Evolutionary conservation across 345 rosid genomes (phyloP).

Genomic region (Populus nigra): DNA sequence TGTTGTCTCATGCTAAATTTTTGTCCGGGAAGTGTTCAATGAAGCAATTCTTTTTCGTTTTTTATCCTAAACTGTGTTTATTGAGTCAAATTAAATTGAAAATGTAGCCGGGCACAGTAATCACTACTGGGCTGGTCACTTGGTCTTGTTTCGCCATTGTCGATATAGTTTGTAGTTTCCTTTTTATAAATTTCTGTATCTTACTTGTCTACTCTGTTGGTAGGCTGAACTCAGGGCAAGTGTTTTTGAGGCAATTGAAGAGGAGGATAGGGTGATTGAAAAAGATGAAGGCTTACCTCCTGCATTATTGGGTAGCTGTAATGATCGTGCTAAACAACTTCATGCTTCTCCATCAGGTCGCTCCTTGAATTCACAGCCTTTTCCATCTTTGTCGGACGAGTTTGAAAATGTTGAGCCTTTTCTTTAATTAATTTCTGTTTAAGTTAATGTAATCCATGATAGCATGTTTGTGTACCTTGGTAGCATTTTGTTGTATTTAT

Average conservation of each 20-base stretch:
- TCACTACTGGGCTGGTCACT: neutral
- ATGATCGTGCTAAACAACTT: slow-evolving; percentile 82
- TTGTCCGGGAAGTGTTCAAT: neutral
- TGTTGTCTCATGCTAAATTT: neutral
- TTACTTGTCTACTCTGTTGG: neutral
- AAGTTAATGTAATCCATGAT: neutral
- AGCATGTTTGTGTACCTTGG: neutral
- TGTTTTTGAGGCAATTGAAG: slow-evolving; percentile 97
- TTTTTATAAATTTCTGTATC: neutral
- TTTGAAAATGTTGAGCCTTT: neutral
- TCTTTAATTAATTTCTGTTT: neutral
- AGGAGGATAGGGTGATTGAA: slow-evolving; percentile 80
- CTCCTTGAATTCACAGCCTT: slow-evolving; percentile 7
- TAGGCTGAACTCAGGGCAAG: slow-evolving; percentile 98
- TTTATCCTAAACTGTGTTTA: neutral
- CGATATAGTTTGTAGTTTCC: neutral
- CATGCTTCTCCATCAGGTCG: slow-evolving; percentile 95
- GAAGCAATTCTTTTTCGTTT: neutral
- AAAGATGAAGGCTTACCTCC: slow-evolving; percentile 77
- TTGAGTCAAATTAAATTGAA: neutral
- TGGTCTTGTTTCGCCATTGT: neutral
- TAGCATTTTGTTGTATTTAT: neutral
- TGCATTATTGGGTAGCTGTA: slow-evolving; percentile 93
- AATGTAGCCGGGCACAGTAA: neutral
- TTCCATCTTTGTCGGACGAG: neutral